Evolutionary conservation across 441 rosid genomes (phyloP), one percentile per base, ranked within the genome.

Genomic region (Hura crepitans): DNA sequence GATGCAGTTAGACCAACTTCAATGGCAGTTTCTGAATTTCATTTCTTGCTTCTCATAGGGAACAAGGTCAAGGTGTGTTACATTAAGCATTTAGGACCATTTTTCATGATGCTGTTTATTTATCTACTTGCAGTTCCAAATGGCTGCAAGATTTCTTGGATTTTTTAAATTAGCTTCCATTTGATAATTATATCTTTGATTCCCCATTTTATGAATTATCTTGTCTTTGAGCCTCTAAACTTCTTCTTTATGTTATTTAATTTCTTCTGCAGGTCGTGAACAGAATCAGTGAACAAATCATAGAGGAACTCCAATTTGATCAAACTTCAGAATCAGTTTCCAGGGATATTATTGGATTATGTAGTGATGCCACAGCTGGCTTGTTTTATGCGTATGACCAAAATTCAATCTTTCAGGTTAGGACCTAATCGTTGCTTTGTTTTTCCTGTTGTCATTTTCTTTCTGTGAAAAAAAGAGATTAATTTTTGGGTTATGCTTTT

Each of bases 261-360:
- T 37, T 64, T 79, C 62, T 50, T 74, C 45, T 62, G 72, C 75
- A 93, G 98, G 98, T 96, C 81, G 96, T 96, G 62, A 96, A 93
- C 84, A 86, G 99, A 81, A 93, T 85, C 66, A 91, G 96, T 75
- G 99, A 96, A 82, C 97, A 93, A 74, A 96, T 96, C 72, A 78
- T 91, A 27, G 97, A 96, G 82, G 98, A 93, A 82, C 97, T 93
- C 78, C 96, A 91, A 66, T 96, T 96, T 84, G 99, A 96, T 86
- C 94, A 81, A 82, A 72, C 92, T 22, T 72, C 93, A 23, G 99
- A 96, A 72, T 89, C 97, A 72, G 80, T 74, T 83, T 88, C 97
- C 69, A 86, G 87, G 71, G 99, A 97, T 71, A 87, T 93, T 63
- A 89, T 93, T 80, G 98, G 98, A 75, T 80, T 96, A 77, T 93